phyloP scores from a whole-genome alignment of 805 yeast genomes.

The Komagataella mondaviorum region DNA sequence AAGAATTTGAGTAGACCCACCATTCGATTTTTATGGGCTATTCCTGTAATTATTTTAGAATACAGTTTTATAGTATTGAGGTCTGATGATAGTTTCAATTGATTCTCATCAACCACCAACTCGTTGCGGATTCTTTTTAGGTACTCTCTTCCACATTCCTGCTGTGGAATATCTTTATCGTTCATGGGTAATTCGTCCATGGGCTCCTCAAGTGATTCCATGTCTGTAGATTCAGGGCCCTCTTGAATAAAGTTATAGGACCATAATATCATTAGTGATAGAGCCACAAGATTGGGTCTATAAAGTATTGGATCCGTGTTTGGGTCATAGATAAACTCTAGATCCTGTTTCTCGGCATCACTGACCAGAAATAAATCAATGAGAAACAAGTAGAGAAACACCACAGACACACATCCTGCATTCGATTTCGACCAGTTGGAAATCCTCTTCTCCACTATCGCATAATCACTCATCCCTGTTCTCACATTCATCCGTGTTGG shows the following conservation, averaged over 20 bases:
- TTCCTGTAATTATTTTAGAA: slow-evolving; percentile 20
- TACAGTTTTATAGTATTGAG: slow-evolving; percentile 20
- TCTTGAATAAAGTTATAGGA: slow-evolving; percentile 31
- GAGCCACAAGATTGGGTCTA: slow-evolving; percentile 26
- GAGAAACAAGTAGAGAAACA: slow-evolving; percentile 48
- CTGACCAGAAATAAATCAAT: slow-evolving; percentile 49
- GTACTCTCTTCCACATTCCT: slow-evolving; percentile 25
- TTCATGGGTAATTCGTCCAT: slow-evolving; percentile 13
- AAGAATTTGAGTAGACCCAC: slow-evolving; percentile 37
- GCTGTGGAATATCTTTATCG: slow-evolving; percentile 35
- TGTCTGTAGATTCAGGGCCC: slow-evolving; percentile 27
- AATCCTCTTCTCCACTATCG: slow-evolving; percentile 34
- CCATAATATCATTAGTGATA: slow-evolving; percentile 34
- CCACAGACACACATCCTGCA: slow-evolving; percentile 36
- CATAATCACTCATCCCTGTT: slow-evolving; percentile 36
- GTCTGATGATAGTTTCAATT: slow-evolving; percentile 10
- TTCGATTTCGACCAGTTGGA: slow-evolving; percentile 33
- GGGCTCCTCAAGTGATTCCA: not conserved
- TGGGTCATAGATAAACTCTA: slow-evolving; percentile 31
- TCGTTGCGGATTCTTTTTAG: not conserved
- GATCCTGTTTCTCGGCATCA: slow-evolving; percentile 26
- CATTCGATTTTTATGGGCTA: slow-evolving; percentile 28
- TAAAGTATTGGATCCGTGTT: slow-evolving; percentile 34
- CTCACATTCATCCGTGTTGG: slow-evolving; percentile 67
- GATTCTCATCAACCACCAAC: slow-evolving; percentile 9